Evolutionary conservation across 1,284 basidiomycete genomes (phyloP).

Genomic region (Moniliella sp.): DNA sequence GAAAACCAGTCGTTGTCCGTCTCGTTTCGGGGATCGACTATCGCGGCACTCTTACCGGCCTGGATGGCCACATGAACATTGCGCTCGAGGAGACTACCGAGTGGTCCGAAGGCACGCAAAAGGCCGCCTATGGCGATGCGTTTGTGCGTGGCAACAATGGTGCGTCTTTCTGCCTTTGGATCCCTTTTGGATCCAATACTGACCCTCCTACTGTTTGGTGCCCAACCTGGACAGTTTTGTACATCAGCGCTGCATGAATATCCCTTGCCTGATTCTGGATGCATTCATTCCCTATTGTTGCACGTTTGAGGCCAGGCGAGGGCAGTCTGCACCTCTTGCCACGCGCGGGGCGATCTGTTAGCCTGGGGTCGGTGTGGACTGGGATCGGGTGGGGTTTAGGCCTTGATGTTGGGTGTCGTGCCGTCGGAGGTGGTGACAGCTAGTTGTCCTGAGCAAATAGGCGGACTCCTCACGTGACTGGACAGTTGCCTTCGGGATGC

Average conservation of each 20-base stretch:
- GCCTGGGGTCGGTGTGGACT: too few species aligned
- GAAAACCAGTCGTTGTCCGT: slow-evolving; percentile 76
- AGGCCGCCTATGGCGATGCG: slow-evolving; percentile 74
- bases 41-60: slow-evolving; percentile 78
- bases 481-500: too few species aligned
- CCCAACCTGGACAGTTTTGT: background rate
- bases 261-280: too few species aligned
- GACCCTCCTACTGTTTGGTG: background rate
- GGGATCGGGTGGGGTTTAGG: too few species aligned
- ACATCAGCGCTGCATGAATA: background rate
- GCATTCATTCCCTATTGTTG: too few species aligned
- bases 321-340: too few species aligned
- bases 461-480: too few species aligned
- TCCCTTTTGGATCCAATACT: background rate
- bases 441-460: too few species aligned
- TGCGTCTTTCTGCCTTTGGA: slow-evolving; percentile 38
- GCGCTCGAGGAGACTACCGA: slow-evolving; percentile 90
- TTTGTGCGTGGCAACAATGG: slow-evolving; percentile 94
- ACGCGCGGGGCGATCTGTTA: too few species aligned
- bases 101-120: slow-evolving; percentile 62
- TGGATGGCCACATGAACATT: slow-evolving; percentile 88
- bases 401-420: too few species aligned
- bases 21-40: slow-evolving; percentile 92
- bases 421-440: too few species aligned
- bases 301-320: too few species aligned